Base-by-base conservation (phyloP, 1,284 basidiomycete genomes). In the Malassezia yamatoensis region DNA sequence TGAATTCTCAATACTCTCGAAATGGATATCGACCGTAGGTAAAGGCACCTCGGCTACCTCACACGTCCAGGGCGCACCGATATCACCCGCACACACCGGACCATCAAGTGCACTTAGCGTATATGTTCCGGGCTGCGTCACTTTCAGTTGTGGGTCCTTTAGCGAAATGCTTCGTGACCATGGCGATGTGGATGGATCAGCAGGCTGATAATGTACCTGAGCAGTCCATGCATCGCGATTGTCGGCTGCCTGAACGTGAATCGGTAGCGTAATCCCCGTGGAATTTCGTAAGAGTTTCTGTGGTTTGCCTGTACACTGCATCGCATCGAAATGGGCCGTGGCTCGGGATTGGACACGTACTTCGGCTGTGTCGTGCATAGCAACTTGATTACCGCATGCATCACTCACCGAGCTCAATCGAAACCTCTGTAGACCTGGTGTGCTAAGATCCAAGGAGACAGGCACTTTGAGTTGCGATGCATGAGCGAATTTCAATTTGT, bases 11-110 rank as follows among this genome's bases (percentile, higher is more conserved):
- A 96, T 86, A 51, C 86, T 85, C 67, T 85, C 85, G 81, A 90
- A 90, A 71, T 85, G 82, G 62, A 94, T 88, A 67, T 89, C 83
- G 12, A 87, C 85, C 2, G 81, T 83, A 0, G 89, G 88, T 38
- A 80, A 75, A 1, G 87, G 87, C 58, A 84, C 68, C 29, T 65
- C 63, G 42, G 66, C 52, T 35, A 67, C 66, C 39, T 65, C 55
- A 51, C 72, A 74, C 32, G 61, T 65, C 68, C 70, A 72, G 24
- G 62, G 63, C 20, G 62, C 60, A 24, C 53, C 65, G 16, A 68
- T 61, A 32, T 67, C 52, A 52, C 64, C 63, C 6, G 42, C 13
- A 85, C 79, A 86, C 80, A 80, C 83, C 56, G 81, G 82, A 32
- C 90, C 90, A 58, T 79, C 79, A 13, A 93, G 80, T 13, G 81